A percentile compares a stretch with the other conserved stretches of the same genome.
These are phyloP conservation scores for Globisporangium alternatum DNA, from an alignment of 352 stramenopile species.

Conservation along the genomic window DNA sequence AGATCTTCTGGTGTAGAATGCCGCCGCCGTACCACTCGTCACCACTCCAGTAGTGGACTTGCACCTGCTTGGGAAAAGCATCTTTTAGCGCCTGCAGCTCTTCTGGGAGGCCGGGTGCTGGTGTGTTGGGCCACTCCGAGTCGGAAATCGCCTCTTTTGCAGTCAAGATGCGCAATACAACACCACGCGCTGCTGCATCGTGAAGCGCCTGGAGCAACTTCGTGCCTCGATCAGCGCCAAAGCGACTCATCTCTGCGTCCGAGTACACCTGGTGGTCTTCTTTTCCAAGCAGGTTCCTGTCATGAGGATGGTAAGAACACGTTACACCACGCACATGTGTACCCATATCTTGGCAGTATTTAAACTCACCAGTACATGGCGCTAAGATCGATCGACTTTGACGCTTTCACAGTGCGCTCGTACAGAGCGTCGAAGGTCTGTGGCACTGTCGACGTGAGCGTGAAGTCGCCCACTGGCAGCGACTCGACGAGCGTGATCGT, in stretches of 20 bases:
- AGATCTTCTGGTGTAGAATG: slow-evolving; percentile 85
- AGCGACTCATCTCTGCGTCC: slow-evolving; percentile 48
- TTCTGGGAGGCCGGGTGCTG: slow-evolving; percentile 27
- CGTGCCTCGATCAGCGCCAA: slow-evolving; percentile 53
- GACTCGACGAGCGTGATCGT: slow-evolving; percentile 60
- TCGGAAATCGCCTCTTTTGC: slow-evolving; percentile 24
- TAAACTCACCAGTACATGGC: slow-evolving; percentile 71
- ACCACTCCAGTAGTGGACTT: slow-evolving; percentile 60
- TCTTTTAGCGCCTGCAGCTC: slow-evolving; percentile 54
- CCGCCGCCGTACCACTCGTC: slow-evolving; percentile 70
- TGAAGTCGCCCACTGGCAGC: slow-evolving; percentile 62
- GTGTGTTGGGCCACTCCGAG: background rate
- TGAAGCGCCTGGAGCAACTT: slow-evolving; percentile 51
- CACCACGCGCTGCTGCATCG: slow-evolving; percentile 45
- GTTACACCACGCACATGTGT: background rate
- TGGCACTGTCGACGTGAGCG: slow-evolving; percentile 28
- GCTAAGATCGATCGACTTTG: slow-evolving; percentile 59
- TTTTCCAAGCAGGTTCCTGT: slow-evolving; percentile 54
- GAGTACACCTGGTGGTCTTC: slow-evolving; percentile 56
- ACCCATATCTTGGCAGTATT: background rate
- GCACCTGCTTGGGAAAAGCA: slow-evolving; percentile 28
- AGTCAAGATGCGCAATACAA: slow-evolving; percentile 56
- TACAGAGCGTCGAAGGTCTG: slow-evolving; percentile 53
- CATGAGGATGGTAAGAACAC: background rate
- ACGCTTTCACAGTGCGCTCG: slow-evolving; percentile 37